A percentile compares a stretch with the other conserved stretches of the same genome.
Evolutionary conservation across 257 asterid species (phyloP).

Genomic region (Jacaranda mimosifolia): DNA sequence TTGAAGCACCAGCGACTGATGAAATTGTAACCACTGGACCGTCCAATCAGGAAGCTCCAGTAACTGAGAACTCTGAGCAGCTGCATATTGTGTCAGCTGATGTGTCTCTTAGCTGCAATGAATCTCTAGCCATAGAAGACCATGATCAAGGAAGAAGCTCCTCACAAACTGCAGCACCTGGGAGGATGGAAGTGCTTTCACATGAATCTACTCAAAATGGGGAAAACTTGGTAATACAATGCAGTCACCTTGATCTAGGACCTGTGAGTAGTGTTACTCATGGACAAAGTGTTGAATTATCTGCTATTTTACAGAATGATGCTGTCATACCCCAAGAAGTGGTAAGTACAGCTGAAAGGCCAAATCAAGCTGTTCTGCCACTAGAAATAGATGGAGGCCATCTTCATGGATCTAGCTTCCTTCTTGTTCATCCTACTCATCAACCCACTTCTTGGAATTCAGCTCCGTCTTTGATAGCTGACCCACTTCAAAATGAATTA

Average conservation of each 20-base stretch:
- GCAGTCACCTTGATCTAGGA: slow-evolving; percentile 30
- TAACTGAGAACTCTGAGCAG: slow-evolving; percentile 41
- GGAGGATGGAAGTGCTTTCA: slow-evolving; percentile 36
- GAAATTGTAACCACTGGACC: slow-evolving; percentile 34
- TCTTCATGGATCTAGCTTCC: slow-evolving; percentile 31
- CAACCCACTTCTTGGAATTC: slow-evolving; percentile 42
- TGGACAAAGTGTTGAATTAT: slow-evolving; percentile 33
- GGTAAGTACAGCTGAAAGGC: slow-evolving; percentile 33
- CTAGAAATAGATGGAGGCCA: slow-evolving; percentile 35
- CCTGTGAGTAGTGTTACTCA: slow-evolving; percentile 30
- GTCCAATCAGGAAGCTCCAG: slow-evolving; percentile 39
- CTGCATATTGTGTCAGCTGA: slow-evolving; percentile 42
- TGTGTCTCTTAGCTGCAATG: slow-evolving; percentile 39
- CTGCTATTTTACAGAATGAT: slow-evolving; percentile 32
- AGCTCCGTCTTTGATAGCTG: slow-evolving; percentile 39
- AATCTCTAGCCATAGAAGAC: slow-evolving; percentile 38
- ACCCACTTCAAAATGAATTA: slow-evolving; percentile 61
- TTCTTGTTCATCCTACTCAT: slow-evolving; percentile 38
- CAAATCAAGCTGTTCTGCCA: slow-evolving; percentile 46
- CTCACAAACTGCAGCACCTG: slow-evolving; percentile 48
- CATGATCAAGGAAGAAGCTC: slow-evolving; percentile 41
- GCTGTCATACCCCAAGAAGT: slow-evolving; percentile 33
- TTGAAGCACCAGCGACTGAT: slow-evolving; percentile 37
- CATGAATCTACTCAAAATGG: slow-evolving; percentile 44
- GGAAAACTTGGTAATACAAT: slow-evolving; percentile 39